phyloP scores from a whole-genome alignment of 805 yeast genomes.

The Yarrowia phangngaensis region DNA sequence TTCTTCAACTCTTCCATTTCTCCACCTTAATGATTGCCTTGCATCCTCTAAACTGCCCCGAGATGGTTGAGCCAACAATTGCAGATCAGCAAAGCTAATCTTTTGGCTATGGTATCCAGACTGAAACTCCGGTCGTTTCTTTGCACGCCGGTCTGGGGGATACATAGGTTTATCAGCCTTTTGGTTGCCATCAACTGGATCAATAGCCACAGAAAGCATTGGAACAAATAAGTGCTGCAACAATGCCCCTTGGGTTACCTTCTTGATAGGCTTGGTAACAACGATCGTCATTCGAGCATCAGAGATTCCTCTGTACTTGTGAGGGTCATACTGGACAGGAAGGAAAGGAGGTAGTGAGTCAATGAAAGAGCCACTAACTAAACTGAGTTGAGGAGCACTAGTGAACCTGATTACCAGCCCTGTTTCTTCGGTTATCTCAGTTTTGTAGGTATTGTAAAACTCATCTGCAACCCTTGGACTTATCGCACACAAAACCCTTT shows the following conservation, averaged over 20 bases:
- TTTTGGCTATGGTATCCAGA: not conserved
- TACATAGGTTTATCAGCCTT: not conserved
- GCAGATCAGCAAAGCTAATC: not conserved
- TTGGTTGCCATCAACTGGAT: not conserved
- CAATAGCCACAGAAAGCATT: constrained; percentile 4
- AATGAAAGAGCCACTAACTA: not conserved
- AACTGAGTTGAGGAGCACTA: not conserved
- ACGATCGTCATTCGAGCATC: constrained; percentile 16
- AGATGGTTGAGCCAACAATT: not conserved
- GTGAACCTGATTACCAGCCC: not conserved
- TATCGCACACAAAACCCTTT: not conserved
- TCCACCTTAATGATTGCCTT: not conserved
- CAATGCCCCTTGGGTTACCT: constrained; percentile 4
- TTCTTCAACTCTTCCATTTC: not conserved
- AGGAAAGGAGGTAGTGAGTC: constrained; percentile 6
- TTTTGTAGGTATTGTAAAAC: not conserved
- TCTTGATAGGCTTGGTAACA: not conserved
- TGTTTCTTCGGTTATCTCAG: constrained; percentile 3
- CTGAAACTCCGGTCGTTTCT: constrained; percentile 2
- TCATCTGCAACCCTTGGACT: not conserved
- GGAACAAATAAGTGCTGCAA: not conserved
- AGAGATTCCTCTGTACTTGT: not conserved
- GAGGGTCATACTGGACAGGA: not conserved
- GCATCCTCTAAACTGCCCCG: constrained; percentile 4
- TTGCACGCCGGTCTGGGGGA: not conserved